Base-by-base conservation (phyloP, 371 early-diverging fungal species). In the Chytridiales sp. region DNA sequence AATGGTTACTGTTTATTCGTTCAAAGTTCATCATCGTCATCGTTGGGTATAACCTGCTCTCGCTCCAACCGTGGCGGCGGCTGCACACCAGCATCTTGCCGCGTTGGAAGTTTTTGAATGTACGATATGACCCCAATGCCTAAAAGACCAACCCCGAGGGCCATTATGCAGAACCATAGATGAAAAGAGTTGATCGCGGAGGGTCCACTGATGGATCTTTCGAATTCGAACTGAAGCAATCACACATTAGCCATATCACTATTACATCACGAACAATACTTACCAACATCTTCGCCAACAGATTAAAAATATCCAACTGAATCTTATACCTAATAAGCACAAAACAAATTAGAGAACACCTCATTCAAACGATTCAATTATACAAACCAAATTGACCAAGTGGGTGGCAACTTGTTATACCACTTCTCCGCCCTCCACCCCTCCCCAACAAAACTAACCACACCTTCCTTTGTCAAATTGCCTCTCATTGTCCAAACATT, bases 281-380 rank as follows among this genome's bases (percentile, higher is more conserved):
- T 31, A 44, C 57, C 11, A 43, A 30, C 0, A 26, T 5, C 0
- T n/a, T 13, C 31, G 41, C 50, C 8, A 36, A 3, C 15, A 19
- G 17, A 48, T 62, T 55, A 36, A 56, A 62, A 3, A 56, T 24
- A 29, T 62, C 62, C 1, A 62, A 56, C 43, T 62, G 62, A 1
- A 62, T 27, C 29, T 56, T 62, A 38, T 19, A 51, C 48, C 48
- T 48, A n/a, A n/a, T n/a, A n/a, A n/a, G n/a, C n/a, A n/a, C n/a
- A n/a, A n/a, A n/a, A n/a, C n/a, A n/a, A n/a, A n/a, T n/a, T n/a
- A n/a, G n/a, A n/a, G n/a, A n/a, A n/a, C n/a, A n/a, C n/a, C n/a
- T n/a, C n/a, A n/a, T 24, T 17, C 11, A 48, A 13, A 26, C 30
- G 8, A 48, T 13, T 48, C 48, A 48, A 38, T 11, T 38, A 11